Conservation (phyloP, 2,329 filamentous ascomycete genomes). For the Cladosporium velox region DNA sequence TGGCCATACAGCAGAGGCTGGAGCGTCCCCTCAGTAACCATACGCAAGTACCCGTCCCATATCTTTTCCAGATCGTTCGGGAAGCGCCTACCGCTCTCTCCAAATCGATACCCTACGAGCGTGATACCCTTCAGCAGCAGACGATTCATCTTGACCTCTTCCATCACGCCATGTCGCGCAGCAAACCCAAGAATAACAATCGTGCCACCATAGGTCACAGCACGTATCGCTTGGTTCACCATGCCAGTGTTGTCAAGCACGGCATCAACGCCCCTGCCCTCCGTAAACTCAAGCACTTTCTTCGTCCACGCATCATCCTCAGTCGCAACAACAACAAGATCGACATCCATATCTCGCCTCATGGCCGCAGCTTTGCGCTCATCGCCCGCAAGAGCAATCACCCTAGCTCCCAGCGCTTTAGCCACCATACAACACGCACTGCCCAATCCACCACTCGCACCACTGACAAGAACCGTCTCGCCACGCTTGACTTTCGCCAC, state of each 20-base stretch:
- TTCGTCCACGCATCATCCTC: slow-evolving; percentile 54
- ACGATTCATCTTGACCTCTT: slow-evolving; percentile 57
- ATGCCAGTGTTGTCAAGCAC: slow-evolving; percentile 62
- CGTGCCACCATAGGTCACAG: slow-evolving; percentile 55
- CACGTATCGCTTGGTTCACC: slow-evolving; percentile 57
- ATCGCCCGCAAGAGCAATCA: slow-evolving; percentile 56
- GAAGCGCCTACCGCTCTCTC: slow-evolving; percentile 56
- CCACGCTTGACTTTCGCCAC: slow-evolving; percentile 47
- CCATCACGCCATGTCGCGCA: slow-evolving; percentile 55
- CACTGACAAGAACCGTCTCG: slow-evolving; percentile 57
- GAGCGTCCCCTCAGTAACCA: slow-evolving; percentile 52
- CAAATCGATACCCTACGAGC: slow-evolving; percentile 60
- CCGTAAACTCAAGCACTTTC: slow-evolving; percentile 51
- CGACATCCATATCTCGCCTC: slow-evolving; percentile 34
- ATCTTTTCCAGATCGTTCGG: slow-evolving; percentile 51
- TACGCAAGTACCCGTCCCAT: slow-evolving; percentile 54
- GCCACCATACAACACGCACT: slow-evolving; percentile 60
- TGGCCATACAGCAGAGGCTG: slow-evolving; percentile 54
- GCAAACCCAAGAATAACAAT: slow-evolving; percentile 62
- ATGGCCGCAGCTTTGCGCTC: slow-evolving; percentile 42
- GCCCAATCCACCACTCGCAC: slow-evolving; percentile 58
- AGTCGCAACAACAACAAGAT: slow-evolving; percentile 45
- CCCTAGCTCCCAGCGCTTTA: slow-evolving; percentile 53
- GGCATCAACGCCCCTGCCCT: slow-evolving; percentile 56
- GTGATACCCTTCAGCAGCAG: slow-evolving; percentile 56